Conservation (phyloP, 2,329 filamentous ascomycete species). For the Allantophomopsis cytisporea region DNA sequence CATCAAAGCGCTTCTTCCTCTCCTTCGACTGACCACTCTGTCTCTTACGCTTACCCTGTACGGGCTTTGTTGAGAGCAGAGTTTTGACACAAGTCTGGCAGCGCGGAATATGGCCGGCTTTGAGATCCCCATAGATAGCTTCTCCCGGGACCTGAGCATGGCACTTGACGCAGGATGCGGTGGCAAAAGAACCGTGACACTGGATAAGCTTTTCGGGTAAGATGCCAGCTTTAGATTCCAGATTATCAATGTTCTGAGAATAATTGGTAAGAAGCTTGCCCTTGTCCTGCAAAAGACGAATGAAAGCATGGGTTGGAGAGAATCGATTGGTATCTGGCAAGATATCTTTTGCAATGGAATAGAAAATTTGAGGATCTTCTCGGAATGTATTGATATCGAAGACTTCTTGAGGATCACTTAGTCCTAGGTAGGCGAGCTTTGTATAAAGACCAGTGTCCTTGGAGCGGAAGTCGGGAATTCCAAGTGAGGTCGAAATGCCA, state of each 20-base stretch:
- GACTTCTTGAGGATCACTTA: slow-evolving; percentile 77
- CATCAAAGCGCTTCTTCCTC: slow-evolving; percentile 13
- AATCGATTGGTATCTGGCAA: slow-evolving; percentile 67
- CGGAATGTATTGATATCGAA: slow-evolving; percentile 85
- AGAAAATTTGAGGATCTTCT: slow-evolving; percentile 81
- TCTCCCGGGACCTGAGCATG: slow-evolving; percentile 60
- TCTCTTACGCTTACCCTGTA: slow-evolving; percentile 38
- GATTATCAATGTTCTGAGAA: slow-evolving; percentile 97
- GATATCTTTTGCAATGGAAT: slow-evolving; percentile 81
- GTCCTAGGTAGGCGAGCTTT: slow-evolving; percentile 63
- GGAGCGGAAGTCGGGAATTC: slow-evolving; percentile 93
- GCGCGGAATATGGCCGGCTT: slow-evolving; percentile 59
- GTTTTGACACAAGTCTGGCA: slow-evolving; percentile 58
- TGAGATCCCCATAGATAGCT: slow-evolving; percentile 67
- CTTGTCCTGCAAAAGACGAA: slow-evolving; percentile 75
- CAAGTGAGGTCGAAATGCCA: slow-evolving; percentile 90
- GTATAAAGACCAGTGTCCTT: slow-evolving; percentile 88
- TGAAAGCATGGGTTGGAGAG: slow-evolving; percentile 90
- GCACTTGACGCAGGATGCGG: slow-evolving; percentile 79
- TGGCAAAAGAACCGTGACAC: slow-evolving; percentile 93
- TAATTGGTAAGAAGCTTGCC: slow-evolving; percentile 91
- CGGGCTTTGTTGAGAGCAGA: slow-evolving; percentile 33
- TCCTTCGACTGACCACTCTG: slow-evolving; percentile 33
- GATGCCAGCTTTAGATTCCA: slow-evolving; percentile 80
- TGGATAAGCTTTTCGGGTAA: slow-evolving; percentile 73